Evolutionary conservation across 345 rosid genomes (phyloP).

Genomic region (Sonneratia alba): DNA sequence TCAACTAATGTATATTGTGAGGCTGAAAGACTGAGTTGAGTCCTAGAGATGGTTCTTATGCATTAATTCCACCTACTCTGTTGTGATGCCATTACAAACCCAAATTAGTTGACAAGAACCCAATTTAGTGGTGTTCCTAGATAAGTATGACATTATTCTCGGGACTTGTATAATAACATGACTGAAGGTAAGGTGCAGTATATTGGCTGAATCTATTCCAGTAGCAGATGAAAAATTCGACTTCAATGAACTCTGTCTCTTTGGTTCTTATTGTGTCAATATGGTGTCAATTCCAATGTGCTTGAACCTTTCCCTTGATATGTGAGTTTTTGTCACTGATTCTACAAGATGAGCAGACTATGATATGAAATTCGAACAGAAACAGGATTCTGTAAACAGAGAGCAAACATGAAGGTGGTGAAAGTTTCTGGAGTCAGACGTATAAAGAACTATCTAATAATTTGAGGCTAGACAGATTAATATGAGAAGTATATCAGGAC

Average conservation of each 20-base stretch:
- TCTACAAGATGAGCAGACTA: background rate
- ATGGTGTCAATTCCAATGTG: background rate
- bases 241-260: too few species aligned
- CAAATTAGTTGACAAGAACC: too few species aligned
- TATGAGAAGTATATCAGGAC: too few species aligned
- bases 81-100: background rate
- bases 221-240: too few species aligned
- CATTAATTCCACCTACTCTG: background rate
- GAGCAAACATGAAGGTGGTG: background rate
- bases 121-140: background rate
- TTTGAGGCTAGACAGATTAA: too few species aligned
- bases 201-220: too few species aligned
- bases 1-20: background rate
- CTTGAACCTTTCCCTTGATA: background rate
- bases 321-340: background rate
- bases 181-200: too few species aligned
- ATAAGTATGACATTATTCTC: background rate
- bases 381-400: background rate
- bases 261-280: too few species aligned
- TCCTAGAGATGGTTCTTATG: background rate
- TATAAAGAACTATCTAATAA: too few species aligned
- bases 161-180: background rate
- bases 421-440: background rate
- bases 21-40: background rate
- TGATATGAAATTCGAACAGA: background rate